Evolutionary conservation across 805 yeast genomes (phyloP).

Genomic region (Yamadazyma laniorum): DNA sequence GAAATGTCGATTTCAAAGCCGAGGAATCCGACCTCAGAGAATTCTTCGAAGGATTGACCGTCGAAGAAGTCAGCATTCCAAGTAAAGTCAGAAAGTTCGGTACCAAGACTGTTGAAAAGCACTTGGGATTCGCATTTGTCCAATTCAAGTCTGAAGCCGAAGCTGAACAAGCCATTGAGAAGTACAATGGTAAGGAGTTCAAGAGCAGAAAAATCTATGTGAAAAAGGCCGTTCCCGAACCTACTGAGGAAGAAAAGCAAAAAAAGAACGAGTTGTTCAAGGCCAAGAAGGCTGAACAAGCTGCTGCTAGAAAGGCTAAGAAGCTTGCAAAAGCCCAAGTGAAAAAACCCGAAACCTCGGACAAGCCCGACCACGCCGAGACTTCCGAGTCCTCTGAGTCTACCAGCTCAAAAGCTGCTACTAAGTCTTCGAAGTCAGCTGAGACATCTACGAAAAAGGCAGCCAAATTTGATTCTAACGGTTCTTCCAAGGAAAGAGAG

Average conservation of each 20-base stretch:
- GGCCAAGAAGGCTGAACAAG: conserved; percentile 19
- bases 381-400: background rate
- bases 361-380: background rate
- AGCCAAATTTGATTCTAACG: no score
- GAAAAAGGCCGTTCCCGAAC: conserved; percentile 53
- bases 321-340: conserved; percentile 8
- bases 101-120: conserved; percentile 39
- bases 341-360: background rate
- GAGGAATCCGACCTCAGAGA: conserved; percentile 45
- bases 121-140: conserved; percentile 60
- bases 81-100: conserved; percentile 36
- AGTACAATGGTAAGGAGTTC: conserved; percentile 42
- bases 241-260: conserved; percentile 44
- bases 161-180: conserved; percentile 45
- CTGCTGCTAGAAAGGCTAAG: conserved; percentile 5
- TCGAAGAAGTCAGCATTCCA: conserved; percentile 52
- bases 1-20: conserved; percentile 43
- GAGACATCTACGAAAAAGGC: conserved; percentile 2
- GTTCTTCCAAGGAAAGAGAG: no score
- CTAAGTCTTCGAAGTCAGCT: background rate
- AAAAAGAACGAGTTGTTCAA: conserved; percentile 33
- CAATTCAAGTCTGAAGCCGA: conserved; percentile 46
- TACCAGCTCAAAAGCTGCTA: background rate
- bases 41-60: conserved; percentile 47
- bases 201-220: conserved; percentile 49